Conservation (phyloP, 2,329 filamentous ascomycete species). For the Fusarium sp. region DNA sequence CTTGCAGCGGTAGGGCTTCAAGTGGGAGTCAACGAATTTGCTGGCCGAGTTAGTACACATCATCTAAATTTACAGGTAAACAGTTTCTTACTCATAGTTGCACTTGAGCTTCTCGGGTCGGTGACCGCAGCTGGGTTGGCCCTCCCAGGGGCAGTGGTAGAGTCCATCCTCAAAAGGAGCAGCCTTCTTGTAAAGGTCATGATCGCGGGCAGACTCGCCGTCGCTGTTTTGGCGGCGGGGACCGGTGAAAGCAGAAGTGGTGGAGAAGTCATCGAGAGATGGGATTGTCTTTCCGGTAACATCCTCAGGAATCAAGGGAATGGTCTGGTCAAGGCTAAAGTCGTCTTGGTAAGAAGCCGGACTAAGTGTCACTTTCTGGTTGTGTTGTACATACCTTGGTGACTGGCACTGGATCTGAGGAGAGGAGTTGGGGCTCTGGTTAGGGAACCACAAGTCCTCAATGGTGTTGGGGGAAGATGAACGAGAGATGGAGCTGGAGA, state of each 20-base stretch:
- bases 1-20: slow-evolving; percentile 98
- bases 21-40: slow-evolving; percentile 96
- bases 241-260: slow-evolving; percentile 56
- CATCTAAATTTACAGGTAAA: not conserved
- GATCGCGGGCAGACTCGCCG: slow-evolving; percentile 72
- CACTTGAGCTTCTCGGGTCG: slow-evolving; percentile 97
- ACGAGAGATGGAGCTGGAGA: slow-evolving; percentile 66
- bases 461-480: slow-evolving; percentile 64
- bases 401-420: slow-evolving; percentile 65
- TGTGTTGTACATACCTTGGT: slow-evolving; percentile 63
- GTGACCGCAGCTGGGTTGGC: slow-evolving; percentile 81
- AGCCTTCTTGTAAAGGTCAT: slow-evolving; percentile 78
- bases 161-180: slow-evolving; percentile 78
- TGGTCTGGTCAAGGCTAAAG: slow-evolving; percentile 52
- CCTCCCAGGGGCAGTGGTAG: slow-evolving; percentile 93
- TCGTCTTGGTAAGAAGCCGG: slow-evolving; percentile 44
- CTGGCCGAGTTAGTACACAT: slow-evolving; percentile 61
- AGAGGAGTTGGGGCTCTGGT: slow-evolving; percentile 60
- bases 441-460: slow-evolving; percentile 63
- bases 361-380: slow-evolving; percentile 5
- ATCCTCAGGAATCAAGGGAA: slow-evolving; percentile 50
- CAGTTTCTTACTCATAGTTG: slow-evolving; percentile 89
- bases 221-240: slow-evolving; percentile 65
- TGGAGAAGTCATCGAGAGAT: slow-evolving; percentile 50
- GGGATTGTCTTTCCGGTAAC: slow-evolving; percentile 42